Evolutionary conservation across 495 filamentous ascomycete genomes (phyloP).

Genomic region (Cenococcum geophilum): DNA sequence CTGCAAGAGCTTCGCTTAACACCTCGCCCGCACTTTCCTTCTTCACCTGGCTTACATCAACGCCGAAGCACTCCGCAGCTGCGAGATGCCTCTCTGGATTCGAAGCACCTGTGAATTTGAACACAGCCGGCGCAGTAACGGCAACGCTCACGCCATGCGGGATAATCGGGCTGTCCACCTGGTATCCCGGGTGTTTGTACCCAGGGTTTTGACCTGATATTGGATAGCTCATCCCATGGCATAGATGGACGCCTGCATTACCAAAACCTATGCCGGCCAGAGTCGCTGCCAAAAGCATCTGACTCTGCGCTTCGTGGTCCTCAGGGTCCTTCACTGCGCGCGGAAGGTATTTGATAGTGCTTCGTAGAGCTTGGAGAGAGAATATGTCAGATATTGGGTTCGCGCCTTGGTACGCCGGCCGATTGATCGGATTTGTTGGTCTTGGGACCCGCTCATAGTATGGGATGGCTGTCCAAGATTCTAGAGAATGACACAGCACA

Average conservation of each 20-base stretch:
- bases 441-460: slow-evolving; percentile 77
- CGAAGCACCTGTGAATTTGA: slow-evolving; percentile 81
- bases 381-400: slow-evolving; percentile 98
- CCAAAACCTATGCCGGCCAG: slow-evolving; percentile 94
- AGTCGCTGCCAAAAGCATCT: slow-evolving; percentile 94
- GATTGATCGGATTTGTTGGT: slow-evolving; percentile 80
- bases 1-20: slow-evolving; percentile 67
- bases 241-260: slow-evolving; percentile 94
- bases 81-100: slow-evolving; percentile 87
- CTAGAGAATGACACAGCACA: slow-evolving; percentile 87
- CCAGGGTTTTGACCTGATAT: slow-evolving; percentile 89
- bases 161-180: slow-evolving; percentile 68
- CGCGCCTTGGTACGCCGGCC: slow-evolving; percentile 92
- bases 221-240: slow-evolving; percentile 95
- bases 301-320: slow-evolving; percentile 79
- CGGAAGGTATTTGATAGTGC: slow-evolving; percentile 84
- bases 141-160: slow-evolving; percentile 94
- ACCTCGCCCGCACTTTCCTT: slow-evolving; percentile 82
- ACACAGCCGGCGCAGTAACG: slow-evolving; percentile 89
- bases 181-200: slow-evolving; percentile 81
- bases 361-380: slow-evolving; percentile 70
- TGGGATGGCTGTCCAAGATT: slow-evolving; percentile 95
- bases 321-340: slow-evolving; percentile 79
- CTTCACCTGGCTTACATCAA: slow-evolving; percentile 80
- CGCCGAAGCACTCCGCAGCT: slow-evolving; percentile 85